A percentile compares a stretch with the other conserved stretches of the same genome.
phyloP scores from a whole-genome alignment of 768 basidiomycete genomes.

The Artomyces pyxidatus region DNA sequence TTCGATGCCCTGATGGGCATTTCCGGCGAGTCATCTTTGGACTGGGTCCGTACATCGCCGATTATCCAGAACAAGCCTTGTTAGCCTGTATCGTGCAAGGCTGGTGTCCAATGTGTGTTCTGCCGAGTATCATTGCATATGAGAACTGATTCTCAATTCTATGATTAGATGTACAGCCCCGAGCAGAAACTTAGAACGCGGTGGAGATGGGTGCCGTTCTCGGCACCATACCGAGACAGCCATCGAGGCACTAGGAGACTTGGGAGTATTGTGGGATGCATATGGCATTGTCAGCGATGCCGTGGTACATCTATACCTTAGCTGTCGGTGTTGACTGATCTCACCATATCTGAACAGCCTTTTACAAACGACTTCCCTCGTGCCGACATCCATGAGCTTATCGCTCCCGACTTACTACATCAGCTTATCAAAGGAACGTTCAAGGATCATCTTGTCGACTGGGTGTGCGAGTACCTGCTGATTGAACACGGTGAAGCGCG shows the following conservation, averaged over 20 bases:
- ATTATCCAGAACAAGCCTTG: conserved; percentile 7
- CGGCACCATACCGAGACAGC: background rate
- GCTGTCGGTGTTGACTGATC: background rate
- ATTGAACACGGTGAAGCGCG: background rate
- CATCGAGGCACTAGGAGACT: background rate
- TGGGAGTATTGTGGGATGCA: background rate
- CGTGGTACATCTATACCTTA: background rate
- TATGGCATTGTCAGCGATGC: conserved; percentile 1
- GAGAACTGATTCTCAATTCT: background rate
- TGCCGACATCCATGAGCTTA: conserved; percentile 2
- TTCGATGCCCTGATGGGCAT: conserved; percentile 5
- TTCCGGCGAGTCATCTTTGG: conserved; percentile 3
- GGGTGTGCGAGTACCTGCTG: conserved; percentile 1
- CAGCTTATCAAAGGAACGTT: conserved; percentile 5
- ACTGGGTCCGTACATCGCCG: conserved; percentile 8
- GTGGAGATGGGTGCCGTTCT: background rate
- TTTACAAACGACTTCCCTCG: conserved; percentile 2
- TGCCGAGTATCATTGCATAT: background rate
- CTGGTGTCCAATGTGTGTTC: conserved; percentile 6
- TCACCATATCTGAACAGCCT: background rate
- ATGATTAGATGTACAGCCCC: background rate
- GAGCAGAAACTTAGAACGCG: background rate
- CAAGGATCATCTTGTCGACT: conserved; percentile 5
- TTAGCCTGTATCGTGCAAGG: conserved; percentile 4
- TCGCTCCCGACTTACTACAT: conserved; percentile 5